Conservation (phyloP, 306 rosid species). For the Citrullus colocynthis region DNA sequence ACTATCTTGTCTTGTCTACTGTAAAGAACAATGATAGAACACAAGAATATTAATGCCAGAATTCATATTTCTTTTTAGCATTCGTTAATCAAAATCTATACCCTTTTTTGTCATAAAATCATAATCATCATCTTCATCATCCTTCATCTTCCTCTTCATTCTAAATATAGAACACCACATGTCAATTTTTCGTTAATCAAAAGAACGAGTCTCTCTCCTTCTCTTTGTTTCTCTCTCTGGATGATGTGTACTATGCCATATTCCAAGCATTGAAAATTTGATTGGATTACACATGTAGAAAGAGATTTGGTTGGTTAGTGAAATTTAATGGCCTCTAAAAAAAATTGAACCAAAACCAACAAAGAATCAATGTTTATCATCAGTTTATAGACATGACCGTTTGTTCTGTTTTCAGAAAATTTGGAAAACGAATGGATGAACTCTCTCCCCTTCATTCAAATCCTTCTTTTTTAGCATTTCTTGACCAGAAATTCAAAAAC, state of each 20-base stretch:
- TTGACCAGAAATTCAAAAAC: conserved; percentile 9
- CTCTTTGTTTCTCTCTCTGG: not conserved
- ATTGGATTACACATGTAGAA: not conserved
- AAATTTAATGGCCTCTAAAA: not conserved
- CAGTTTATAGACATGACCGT: conserved; percentile 2
- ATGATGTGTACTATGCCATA: not conserved
- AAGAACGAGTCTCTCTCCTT: not conserved
- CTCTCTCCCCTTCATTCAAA: conserved; percentile 14
- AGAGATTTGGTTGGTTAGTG: not conserved
- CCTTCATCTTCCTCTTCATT: not conserved
- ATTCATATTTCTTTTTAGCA: not conserved
- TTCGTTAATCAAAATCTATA: not conserved
- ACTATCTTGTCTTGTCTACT: not conserved
- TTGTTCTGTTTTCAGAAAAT: conserved; percentile 14
- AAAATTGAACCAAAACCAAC: not conserved
- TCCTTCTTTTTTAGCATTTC: conserved; percentile 15
- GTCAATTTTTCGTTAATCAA: not conserved
- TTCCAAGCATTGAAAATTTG: conserved; percentile 17
- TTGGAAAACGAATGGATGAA: conserved; percentile 1
- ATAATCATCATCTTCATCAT: not conserved
- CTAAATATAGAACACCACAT: not conserved
- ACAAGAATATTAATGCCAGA: not conserved
- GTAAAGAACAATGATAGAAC: not conserved
- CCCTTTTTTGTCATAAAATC: not conserved
- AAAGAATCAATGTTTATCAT: not conserved